Evolutionary conservation across 805 yeast species (phyloP).

Genomic region (Kuraishia capsulata): DNA sequence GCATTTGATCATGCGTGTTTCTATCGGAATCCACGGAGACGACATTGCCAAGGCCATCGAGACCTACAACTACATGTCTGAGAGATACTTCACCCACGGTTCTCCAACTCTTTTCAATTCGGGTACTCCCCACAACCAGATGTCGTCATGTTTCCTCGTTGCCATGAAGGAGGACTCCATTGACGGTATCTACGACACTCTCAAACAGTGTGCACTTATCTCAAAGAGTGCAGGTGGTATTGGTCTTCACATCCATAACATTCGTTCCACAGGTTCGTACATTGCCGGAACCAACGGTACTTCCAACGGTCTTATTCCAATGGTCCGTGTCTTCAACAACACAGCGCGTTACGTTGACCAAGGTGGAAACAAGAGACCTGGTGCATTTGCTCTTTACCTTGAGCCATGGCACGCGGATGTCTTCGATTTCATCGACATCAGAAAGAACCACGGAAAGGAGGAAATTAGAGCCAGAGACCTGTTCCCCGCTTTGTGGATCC

Average conservation of each 20-base stretch:
- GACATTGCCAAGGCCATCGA: conserved; percentile 44
- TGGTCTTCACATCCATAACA: conserved; percentile 53
- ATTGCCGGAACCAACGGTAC: conserved; percentile 58
- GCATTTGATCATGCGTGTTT: conserved; percentile 53
- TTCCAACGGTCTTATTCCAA: conserved; percentile 53
- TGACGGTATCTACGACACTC: conserved; percentile 54
- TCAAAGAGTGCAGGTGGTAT: conserved; percentile 59
- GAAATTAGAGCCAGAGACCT: conserved; percentile 56
- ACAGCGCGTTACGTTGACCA: conserved; percentile 59
- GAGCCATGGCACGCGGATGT: conserved; percentile 61
- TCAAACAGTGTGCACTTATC: conserved; percentile 52
- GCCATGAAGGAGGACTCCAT: conserved; percentile 59
- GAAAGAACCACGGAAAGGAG: conserved; percentile 58
- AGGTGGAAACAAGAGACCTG: conserved; percentile 60
- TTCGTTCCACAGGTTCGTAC: conserved; percentile 50
- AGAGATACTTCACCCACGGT: conserved; percentile 50
- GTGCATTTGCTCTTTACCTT: conserved; percentile 51
- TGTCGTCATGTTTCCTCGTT: conserved; percentile 56
- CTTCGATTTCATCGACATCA: conserved; percentile 47
- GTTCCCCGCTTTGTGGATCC: conserved; percentile 57
- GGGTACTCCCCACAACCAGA: conserved; percentile 50
- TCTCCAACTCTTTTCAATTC: conserved; percentile 57
- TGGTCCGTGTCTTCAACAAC: conserved; percentile 54
- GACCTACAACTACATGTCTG: conserved; percentile 51
- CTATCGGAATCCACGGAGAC: conserved; percentile 50